phyloP scores from a whole-genome alignment of 345 rosid genomes.

The Gossypium arboreum region DNA sequence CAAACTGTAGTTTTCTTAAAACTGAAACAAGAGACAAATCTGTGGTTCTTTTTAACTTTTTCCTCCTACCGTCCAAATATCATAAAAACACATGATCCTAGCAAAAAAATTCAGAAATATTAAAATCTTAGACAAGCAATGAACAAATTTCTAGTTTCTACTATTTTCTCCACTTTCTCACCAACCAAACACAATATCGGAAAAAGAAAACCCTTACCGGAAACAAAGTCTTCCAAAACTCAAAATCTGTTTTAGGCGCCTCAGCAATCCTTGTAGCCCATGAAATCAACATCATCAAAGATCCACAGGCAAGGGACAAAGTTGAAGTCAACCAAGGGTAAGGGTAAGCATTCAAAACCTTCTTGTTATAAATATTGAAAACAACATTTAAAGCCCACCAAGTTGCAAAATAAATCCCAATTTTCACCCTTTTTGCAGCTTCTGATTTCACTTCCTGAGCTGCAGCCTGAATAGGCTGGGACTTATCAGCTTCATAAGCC shows the following conservation, averaged over 20 bases:
- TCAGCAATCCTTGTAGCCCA: slow-evolving; percentile 90
- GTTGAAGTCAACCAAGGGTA: slow-evolving; percentile 99
- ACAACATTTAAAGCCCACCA: slow-evolving; percentile 99
- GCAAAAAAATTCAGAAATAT: slow-evolving; percentile 16
- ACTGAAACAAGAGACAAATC: not conserved
- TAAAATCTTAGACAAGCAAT: not conserved
- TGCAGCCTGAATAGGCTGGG: slow-evolving; percentile 46
- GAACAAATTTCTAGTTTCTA: slow-evolving; percentile 1
- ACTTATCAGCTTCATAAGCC: slow-evolving; percentile 83
- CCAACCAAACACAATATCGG: slow-evolving; percentile 24
- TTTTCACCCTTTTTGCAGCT: slow-evolving; percentile 58
- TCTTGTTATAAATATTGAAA: slow-evolving; percentile 95
- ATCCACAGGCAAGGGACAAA: slow-evolving; percentile 91
- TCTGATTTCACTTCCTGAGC: slow-evolving; percentile 36
- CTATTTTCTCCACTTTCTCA: slow-evolving; percentile 13
- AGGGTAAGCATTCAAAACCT: slow-evolving; percentile 91
- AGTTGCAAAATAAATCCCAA: slow-evolving; percentile 84
- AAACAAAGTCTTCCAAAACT: slow-evolving; percentile 90
- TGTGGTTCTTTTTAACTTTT: not conserved
- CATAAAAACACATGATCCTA: too few relatives aligned
- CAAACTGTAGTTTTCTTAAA: slow-evolving; percentile 34
- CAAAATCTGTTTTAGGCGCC: slow-evolving; percentile 80
- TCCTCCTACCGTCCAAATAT: not conserved
- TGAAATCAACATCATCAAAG: slow-evolving; percentile 89
- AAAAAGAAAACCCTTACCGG: slow-evolving; percentile 58